A percentile compares a stretch with the other conserved stretches of the same genome.
phyloP scores from a whole-genome alignment of 202 grass and related monocot species.

The Zoysia matrella region DNA sequence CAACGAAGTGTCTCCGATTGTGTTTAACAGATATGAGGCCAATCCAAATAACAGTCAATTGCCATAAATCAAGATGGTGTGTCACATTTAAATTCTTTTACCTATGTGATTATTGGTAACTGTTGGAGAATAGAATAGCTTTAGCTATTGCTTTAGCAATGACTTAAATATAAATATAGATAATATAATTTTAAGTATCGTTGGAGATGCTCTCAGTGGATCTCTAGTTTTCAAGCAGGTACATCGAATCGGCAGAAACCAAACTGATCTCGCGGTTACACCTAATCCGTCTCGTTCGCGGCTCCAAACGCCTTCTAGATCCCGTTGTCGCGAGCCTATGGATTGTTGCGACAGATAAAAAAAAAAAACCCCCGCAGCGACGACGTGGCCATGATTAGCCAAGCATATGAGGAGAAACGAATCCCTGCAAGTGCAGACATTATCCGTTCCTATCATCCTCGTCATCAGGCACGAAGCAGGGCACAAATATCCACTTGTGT shows the following conservation, averaged over 20 bases:
- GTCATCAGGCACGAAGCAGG: neutral
- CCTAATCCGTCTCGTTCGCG: conserved; percentile 7
- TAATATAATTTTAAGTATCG: too few species aligned
- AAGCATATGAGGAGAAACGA: neutral
- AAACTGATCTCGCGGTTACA: neutral
- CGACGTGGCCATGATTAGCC: neutral
- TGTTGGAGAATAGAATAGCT: too few species aligned
- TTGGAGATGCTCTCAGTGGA: too few species aligned
- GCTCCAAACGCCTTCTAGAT: conserved; percentile 17
- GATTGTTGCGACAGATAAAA: neutral
- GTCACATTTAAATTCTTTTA: too few species aligned
- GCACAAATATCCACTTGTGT: conserved; percentile 31
- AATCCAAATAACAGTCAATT: too few species aligned
- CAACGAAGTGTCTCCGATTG: too few species aligned
- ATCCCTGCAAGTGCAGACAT: neutral
- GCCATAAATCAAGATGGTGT: too few species aligned
- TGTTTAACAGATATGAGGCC: too few species aligned
- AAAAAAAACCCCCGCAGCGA: neutral
- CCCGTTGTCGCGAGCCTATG: neutral
- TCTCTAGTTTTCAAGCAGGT: too few species aligned
- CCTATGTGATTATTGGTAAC: too few species aligned
- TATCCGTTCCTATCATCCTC: neutral
- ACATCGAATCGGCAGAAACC: neutral
- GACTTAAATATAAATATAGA: too few species aligned
- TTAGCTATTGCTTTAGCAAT: too few species aligned